Evolutionary conservation across 352 stramenopile genomes (phyloP), one percentile per base, ranked within the genome.

Genomic region (Thalassiosira hispida): DNA sequence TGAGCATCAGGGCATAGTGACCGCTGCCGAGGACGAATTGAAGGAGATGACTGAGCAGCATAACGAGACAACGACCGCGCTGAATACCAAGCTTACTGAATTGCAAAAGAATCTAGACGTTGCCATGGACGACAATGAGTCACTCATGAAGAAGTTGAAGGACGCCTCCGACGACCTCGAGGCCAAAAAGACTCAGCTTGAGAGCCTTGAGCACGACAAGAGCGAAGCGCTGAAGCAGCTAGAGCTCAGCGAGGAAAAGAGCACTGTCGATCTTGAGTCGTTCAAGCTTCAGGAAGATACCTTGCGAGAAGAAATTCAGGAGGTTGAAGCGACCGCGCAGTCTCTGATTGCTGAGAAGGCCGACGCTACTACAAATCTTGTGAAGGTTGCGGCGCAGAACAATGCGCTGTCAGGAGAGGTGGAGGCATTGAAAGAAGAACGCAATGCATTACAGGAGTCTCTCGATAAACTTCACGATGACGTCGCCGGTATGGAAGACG

Each of bases 131-230:
- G 64, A 75, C 0, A 81, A 81, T 53, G 42, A 59, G 25, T 74
- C 70, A 4, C 49, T 85, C n/a, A 55, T 68, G 11, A 42, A 63
- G 23, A 85, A 81, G n/a, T 51, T 81, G 65, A 78, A 77, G 22
- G 44, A 74, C 5, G 40, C 60, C n/a, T 62, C 46, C 8, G 40
- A 76, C 18, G 60, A 81, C 27, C 18, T 85, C 22, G 35, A 53
- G n/a, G 23, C 0, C 18, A 73, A 53, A 12, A 59, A 73, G 31
- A 27, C 9, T 29, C 46, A 77, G n/a, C 7, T 82, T 5, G 35
- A 66, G 23, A 55, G 18, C 52, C 35, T 86, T 11, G 38, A 72
- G 52, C 25, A n/a, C n/a, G 62, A 77, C 40, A 75, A 71, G 49
- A 25, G 66, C 1, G 51, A 77, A 59, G 59, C 49, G 20, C 44